Percentiles rank a stretch among this genome's conserved stretches.
Evolutionary conservation across 116 monocot species (phyloP).

Genomic region (Zostera marina): DNA sequence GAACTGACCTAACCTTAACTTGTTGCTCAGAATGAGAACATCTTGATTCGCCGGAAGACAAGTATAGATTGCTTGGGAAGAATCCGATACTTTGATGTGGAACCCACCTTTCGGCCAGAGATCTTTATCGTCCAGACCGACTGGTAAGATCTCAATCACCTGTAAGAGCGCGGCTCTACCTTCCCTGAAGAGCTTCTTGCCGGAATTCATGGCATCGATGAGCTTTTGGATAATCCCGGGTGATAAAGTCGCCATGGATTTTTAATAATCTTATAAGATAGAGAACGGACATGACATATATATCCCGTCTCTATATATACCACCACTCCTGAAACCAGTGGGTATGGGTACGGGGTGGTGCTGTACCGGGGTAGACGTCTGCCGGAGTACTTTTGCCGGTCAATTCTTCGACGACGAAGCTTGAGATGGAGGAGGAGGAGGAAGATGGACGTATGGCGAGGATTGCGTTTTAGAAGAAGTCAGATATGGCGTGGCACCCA

Average conservation of each 20-base stretch:
- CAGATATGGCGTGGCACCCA: too few relatives aligned
- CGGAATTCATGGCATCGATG: constrained; percentile 46
- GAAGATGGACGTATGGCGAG: too few relatives aligned
- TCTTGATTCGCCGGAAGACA: constrained; percentile 39
- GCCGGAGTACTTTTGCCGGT: too few relatives aligned
- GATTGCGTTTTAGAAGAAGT: too few relatives aligned
- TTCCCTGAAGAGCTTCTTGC: constrained; percentile 19
- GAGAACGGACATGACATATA: too few relatives aligned
- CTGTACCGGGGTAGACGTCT: too few relatives aligned
- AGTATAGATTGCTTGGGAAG: constrained; percentile 53
- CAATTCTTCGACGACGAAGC: too few relatives aligned
- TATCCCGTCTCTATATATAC: too few relatives aligned
- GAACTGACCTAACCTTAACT: constrained; percentile 60
- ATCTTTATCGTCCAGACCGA: constrained; percentile 35
- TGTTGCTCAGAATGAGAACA: constrained; percentile 59
- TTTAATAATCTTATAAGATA: too few relatives aligned
- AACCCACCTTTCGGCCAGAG: constrained; percentile 62
- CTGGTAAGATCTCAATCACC: constrained; percentile 54
- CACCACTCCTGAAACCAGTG: too few relatives aligned
- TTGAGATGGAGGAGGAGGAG: too few relatives aligned
- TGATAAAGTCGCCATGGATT: constrained; percentile 36
- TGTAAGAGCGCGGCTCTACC: constrained; percentile 54
- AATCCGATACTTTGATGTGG: constrained; percentile 72
- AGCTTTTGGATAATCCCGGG: constrained; percentile 60
- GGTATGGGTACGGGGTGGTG: too few relatives aligned